A percentile compares a stretch with the other conserved stretches of the same genome.
Conservation (phyloP, 352 stramenopile species). For the Pythium biforme region DNA sequence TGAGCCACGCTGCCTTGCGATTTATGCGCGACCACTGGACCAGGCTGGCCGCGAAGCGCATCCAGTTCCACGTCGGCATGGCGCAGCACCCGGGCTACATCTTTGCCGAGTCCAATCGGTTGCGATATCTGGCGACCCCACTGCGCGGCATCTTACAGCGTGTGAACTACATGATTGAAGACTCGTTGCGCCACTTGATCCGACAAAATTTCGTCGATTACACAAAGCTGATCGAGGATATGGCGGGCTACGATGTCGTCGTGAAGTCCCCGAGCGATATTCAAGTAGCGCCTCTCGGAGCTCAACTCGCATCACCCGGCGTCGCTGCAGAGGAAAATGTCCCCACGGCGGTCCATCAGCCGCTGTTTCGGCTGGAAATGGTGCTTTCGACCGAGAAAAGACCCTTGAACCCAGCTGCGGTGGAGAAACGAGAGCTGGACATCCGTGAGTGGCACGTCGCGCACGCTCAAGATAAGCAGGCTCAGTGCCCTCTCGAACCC, state of each 20-base stretch:
- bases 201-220: conserved; percentile 71
- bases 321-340: not conserved
- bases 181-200: conserved; percentile 62
- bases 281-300: conserved; percentile 19
- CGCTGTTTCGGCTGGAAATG: conserved; percentile 73
- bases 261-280: conserved; percentile 52
- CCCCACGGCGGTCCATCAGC: conserved; percentile 40
- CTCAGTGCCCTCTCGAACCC: conserved; percentile 55
- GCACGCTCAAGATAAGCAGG: conserved; percentile 48
- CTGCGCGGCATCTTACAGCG: conserved; percentile 64
- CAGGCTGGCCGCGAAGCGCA: conserved; percentile 63
- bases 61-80: conserved; percentile 61
- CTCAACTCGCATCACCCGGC: not conserved
- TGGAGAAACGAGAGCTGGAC: conserved; percentile 46
- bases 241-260: conserved; percentile 56
- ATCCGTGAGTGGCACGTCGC: conserved; percentile 68
- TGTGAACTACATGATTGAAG: conserved; percentile 83
- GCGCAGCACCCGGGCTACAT: conserved; percentile 63
- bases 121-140: conserved; percentile 61
- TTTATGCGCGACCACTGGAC: conserved; percentile 84
- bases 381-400: conserved; percentile 55
- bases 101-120: conserved; percentile 57
- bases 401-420: conserved; percentile 53
- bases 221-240: conserved; percentile 62
- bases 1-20: conserved; percentile 65